Evolutionary conservation across 169 alveolate species (phyloP).

Genomic region (Babesia sp.): DNA sequence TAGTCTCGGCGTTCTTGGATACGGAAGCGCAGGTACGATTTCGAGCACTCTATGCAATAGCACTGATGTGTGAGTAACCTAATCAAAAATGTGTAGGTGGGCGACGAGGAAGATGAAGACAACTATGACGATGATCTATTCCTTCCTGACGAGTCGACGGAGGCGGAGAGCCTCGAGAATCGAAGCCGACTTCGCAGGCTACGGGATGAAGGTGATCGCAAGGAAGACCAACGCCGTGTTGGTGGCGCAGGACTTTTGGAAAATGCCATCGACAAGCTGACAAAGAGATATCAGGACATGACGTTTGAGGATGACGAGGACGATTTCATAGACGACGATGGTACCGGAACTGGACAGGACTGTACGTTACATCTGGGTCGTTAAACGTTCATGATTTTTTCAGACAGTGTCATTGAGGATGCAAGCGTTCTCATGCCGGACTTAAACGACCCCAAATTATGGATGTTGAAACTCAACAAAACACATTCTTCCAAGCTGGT

Average conservation of each 20-base stretch:
- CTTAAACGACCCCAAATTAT: conserved; percentile 80
- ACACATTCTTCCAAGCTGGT: conserved; percentile 71
- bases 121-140: conserved; percentile 70
- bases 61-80: neutral
- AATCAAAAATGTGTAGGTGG: conserved; percentile 71
- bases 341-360: conserved; percentile 62
- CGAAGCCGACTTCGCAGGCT: conserved; percentile 66
- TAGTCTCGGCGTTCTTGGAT: conserved; percentile 80
- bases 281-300: conserved; percentile 79
- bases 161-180: conserved; percentile 72
- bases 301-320: conserved; percentile 73
- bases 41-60: neutral
- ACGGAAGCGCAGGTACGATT: conserved; percentile 84
- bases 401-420: conserved; percentile 55
- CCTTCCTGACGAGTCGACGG: conserved; percentile 67
- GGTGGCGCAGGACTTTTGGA: conserved; percentile 86
- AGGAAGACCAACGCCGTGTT: conserved; percentile 68
- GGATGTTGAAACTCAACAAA: conserved; percentile 78
- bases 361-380: conserved; percentile 16
- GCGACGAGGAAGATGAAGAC: conserved; percentile 81
- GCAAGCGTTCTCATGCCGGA: conserved; percentile 70
- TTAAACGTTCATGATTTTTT: conserved; percentile 25
- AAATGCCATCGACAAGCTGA: conserved; percentile 80
- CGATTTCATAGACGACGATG: conserved; percentile 67
- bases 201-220: conserved; percentile 63